Evolutionary conservation across 1,284 basidiomycete species (phyloP).

Genomic region (Cutaneotrichosporon dermatis): DNA sequence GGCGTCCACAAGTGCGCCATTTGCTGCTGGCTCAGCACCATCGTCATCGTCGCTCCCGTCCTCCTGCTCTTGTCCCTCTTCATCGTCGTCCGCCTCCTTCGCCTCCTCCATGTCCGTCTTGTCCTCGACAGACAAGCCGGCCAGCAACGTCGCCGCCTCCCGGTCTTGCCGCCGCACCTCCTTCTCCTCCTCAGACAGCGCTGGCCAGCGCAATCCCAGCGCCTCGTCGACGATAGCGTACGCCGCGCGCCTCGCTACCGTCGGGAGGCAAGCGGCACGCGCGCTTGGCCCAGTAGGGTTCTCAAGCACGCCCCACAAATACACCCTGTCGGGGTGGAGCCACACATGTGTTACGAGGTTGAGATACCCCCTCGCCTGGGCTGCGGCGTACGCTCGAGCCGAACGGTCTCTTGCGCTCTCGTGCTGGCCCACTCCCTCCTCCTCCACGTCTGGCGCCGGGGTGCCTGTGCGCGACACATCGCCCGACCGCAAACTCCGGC

Average conservation of each 20-base stretch:
- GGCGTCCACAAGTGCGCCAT: not conserved
- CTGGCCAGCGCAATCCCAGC: conserved; percentile 29
- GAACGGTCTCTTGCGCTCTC: not conserved
- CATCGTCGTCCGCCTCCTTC: not conserved
- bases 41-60: conserved; percentile 10
- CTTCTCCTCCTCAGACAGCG: conserved; percentile 37
- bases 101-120: not conserved
- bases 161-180: conserved; percentile 18
- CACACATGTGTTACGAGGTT: conserved; percentile 29
- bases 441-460: not conserved
- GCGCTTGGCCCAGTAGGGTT: conserved; percentile 29
- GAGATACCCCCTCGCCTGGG: conserved; percentile 28
- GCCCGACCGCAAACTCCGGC: not conserved
- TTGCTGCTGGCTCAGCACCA: conserved; percentile 24
- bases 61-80: not conserved
- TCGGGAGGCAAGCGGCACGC: conserved; percentile 17
- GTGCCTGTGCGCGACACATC: no score
- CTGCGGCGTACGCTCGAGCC: conserved; percentile 25
- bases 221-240: conserved; percentile 45
- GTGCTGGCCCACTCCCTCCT: not conserved
- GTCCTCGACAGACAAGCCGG: not conserved
- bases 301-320: conserved; percentile 34
- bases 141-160: conserved; percentile 19
- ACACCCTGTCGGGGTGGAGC: conserved; percentile 37
- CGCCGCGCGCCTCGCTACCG: conserved; percentile 27